phyloP scores from a whole-genome alignment of 106 monocot genomes.

The Apostasia shenzhenica region DNA sequence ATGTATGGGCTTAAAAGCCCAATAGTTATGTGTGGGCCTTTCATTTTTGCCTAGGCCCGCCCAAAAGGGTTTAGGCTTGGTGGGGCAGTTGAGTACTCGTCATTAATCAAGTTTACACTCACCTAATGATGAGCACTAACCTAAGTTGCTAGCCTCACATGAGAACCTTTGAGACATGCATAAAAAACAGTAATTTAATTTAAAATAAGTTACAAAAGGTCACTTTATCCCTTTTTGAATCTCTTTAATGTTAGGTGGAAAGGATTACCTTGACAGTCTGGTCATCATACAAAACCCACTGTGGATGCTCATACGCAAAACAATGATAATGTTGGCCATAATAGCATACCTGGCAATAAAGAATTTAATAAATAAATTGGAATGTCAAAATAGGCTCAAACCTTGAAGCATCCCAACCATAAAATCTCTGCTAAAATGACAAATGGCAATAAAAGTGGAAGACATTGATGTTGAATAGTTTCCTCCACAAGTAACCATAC shows the following conservation, averaged over 20 bases:
- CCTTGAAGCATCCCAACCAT: background rate
- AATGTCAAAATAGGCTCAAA: background rate
- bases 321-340: constrained; percentile 94
- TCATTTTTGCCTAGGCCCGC: no score
- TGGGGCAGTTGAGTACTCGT: no score
- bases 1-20: no score
- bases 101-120: no score
- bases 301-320: constrained; percentile 60
- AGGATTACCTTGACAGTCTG: constrained; percentile 68
- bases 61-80: no score
- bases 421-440: background rate
- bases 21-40: no score
- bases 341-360: constrained; percentile 63
- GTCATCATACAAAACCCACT: constrained; percentile 89
- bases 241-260: no score
- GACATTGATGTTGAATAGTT: background rate
- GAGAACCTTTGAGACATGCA: no score
- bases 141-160: no score
- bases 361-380: background rate
- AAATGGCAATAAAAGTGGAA: background rate
- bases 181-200: background rate
- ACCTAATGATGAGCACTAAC: no score
- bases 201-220: background rate
- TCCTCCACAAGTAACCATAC: no score
- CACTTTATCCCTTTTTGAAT: no score